Evolutionary conservation across 305 asterid genomes (phyloP).

Genomic region (Fraxinus xanthoxyloides): DNA sequence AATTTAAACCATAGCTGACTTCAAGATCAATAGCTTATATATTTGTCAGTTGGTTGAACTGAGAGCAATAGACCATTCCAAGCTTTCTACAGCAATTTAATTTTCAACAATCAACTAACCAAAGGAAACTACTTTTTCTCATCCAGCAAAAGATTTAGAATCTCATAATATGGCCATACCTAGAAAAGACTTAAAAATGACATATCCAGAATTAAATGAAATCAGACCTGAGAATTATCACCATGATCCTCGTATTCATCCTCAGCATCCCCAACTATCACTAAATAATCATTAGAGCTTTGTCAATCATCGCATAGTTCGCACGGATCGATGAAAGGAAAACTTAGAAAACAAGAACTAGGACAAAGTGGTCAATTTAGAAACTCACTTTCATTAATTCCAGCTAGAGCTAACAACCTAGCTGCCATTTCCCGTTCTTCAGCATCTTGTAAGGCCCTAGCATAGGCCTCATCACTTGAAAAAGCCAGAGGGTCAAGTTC

Average conservation of each 20-base stretch:
- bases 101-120: neutral
- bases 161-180: neutral
- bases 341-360: neutral
- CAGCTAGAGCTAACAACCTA: constrained; percentile 81
- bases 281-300: constrained; percentile 33
- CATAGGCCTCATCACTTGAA: constrained; percentile 94
- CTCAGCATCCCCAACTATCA: constrained; percentile 45
- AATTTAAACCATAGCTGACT: neutral
- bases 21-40: neutral
- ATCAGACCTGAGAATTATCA: constrained; percentile 62
- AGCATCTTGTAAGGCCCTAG: constrained; percentile 92
- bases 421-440: constrained; percentile 92
- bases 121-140: constrained; percentile 3
- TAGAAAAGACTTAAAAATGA: neutral
- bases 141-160: constrained; percentile 9
- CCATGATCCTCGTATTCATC: constrained; percentile 36
- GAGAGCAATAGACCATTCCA: neutral
- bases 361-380: constrained; percentile 12
- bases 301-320: constrained; percentile 20
- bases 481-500: constrained; percentile 81
- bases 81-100: neutral
- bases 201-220: constrained; percentile 2
- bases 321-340: neutral
- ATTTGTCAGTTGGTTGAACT: neutral
- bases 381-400: constrained; percentile 59